Percentiles rank a stretch among this genome's conserved stretches.
phyloP scores from a whole-genome alignment of 352 stramenopile species.

The Phytophthora sp. region DNA sequence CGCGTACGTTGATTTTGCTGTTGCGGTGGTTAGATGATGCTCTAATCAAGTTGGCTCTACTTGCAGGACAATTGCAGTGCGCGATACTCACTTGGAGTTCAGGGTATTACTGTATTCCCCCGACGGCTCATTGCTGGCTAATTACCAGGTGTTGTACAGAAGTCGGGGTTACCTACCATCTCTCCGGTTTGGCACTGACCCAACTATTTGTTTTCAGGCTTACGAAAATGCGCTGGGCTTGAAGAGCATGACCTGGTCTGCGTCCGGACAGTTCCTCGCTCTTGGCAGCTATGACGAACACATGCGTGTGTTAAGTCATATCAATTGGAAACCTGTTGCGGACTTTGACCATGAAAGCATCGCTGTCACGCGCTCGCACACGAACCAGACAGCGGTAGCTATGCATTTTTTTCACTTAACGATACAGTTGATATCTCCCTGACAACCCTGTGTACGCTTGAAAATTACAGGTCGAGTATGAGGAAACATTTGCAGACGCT shows the following conservation, averaged over 20 bases:
- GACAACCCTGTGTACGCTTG: background rate
- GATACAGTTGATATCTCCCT: background rate
- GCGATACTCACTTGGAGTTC: slow-evolving; percentile 79
- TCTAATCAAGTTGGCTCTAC: background rate
- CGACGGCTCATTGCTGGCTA: slow-evolving; percentile 63
- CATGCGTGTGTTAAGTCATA: slow-evolving; percentile 73
- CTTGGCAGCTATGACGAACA: slow-evolving; percentile 83
- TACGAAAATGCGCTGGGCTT: slow-evolving; percentile 83
- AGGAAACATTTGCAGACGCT: slow-evolving; percentile 66
- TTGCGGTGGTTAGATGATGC: background rate
- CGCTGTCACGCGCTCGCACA: slow-evolving; percentile 45
- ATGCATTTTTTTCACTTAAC: background rate
- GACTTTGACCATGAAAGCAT: slow-evolving; percentile 77
- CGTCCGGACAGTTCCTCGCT: slow-evolving; percentile 78
- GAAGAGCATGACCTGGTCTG: slow-evolving; percentile 77
- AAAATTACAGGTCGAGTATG: slow-evolving; percentile 60
- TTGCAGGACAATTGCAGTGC: slow-evolving; percentile 61
- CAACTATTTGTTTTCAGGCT: slow-evolving; percentile 41
- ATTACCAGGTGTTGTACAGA: slow-evolving; percentile 65
- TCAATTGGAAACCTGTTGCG: slow-evolving; percentile 78
- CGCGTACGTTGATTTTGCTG: slow-evolving; percentile 43
- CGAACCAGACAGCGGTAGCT: slow-evolving; percentile 56
- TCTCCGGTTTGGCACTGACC: background rate
- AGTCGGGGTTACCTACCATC: background rate
- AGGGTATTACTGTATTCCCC: slow-evolving; percentile 74